Percentiles rank a stretch among this genome's conserved stretches.
Conservation (phyloP, 2,329 filamentous ascomycete species). For the Hypoxylon sp. region DNA sequence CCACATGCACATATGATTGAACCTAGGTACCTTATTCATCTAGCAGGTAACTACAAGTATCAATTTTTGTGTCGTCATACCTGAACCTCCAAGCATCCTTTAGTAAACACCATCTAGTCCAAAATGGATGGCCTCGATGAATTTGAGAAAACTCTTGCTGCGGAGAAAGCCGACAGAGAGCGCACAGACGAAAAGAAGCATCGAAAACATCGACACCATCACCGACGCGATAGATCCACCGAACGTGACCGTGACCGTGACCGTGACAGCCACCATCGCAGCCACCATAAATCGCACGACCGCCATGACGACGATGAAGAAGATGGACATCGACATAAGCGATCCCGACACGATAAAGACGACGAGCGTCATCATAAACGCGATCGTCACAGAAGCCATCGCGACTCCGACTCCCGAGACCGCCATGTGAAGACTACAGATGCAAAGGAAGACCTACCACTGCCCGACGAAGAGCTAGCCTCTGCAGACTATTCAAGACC, state of each 20-base stretch:
- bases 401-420: too few species aligned
- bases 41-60: background rate
- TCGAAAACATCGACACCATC: conserved; percentile 58
- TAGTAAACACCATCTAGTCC: conserved; percentile 5
- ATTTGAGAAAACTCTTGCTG: conserved; percentile 81
- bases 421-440: conserved; percentile 58
- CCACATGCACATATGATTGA: background rate
- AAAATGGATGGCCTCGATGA: conserved; percentile 71
- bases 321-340: conserved; percentile 72
- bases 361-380: conserved; percentile 58
- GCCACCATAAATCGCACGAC: conserved; percentile 51
- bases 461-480: conserved; percentile 63
- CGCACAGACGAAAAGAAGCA: conserved; percentile 60
- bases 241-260: conserved; percentile 56
- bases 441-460: conserved; percentile 62
- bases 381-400: conserved; percentile 45
- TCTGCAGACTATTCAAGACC: conserved; percentile 45
- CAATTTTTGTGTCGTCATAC: conserved; percentile 25
- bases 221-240: conserved; percentile 62
- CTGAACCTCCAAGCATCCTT: background rate
- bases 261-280: conserved; percentile 52
- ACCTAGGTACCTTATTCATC: conserved; percentile 5
- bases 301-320: conserved; percentile 60
- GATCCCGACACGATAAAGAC: conserved; percentile 67
- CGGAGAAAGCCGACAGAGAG: conserved; percentile 68